A percentile compares a stretch with the other conserved stretches of the same genome.
Evolutionary conservation across 2,329 filamentous ascomycete species (phyloP).

Genomic region (Epichloe scottii): DNA sequence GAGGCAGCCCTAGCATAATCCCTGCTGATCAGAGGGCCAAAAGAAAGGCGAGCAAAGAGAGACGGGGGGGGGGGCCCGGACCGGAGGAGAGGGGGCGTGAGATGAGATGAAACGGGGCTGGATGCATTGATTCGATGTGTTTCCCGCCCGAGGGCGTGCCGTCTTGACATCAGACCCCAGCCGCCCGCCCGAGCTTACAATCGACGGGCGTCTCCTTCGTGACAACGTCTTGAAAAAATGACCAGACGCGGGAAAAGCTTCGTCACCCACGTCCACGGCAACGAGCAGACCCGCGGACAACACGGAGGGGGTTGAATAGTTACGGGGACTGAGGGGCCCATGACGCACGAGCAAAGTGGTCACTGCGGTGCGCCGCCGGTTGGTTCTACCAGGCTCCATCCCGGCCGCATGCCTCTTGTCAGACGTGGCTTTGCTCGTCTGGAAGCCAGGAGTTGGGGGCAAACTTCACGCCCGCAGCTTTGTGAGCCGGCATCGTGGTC

Average conservation of each 20-base stretch:
- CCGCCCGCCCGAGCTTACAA: not conserved
- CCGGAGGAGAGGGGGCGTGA: not conserved
- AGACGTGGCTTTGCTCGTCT: no score
- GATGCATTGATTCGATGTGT: not conserved
- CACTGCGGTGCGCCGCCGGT: no score
- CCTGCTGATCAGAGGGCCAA: not conserved
- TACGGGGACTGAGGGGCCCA: no score
- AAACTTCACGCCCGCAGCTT: no score
- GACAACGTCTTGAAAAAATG: not conserved
- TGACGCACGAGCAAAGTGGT: no score
- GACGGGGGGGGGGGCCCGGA: no score
- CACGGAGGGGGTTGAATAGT: no score
- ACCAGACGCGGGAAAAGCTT: not conserved
- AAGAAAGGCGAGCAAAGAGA: not conserved
- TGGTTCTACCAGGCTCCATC: not conserved
- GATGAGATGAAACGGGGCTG: not conserved
- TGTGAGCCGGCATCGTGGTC: not conserved
- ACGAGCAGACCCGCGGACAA: no score
- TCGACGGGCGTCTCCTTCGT: not conserved
- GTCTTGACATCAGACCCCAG: not conserved
- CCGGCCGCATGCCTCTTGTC: not conserved
- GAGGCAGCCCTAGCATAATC: not conserved
- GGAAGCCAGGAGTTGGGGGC: not conserved
- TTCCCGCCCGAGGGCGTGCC: not conserved
- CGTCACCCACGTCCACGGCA: not conserved